Evolutionary conservation across 306 rosid species (phyloP).

Genomic region (Cucurbita pepo): DNA sequence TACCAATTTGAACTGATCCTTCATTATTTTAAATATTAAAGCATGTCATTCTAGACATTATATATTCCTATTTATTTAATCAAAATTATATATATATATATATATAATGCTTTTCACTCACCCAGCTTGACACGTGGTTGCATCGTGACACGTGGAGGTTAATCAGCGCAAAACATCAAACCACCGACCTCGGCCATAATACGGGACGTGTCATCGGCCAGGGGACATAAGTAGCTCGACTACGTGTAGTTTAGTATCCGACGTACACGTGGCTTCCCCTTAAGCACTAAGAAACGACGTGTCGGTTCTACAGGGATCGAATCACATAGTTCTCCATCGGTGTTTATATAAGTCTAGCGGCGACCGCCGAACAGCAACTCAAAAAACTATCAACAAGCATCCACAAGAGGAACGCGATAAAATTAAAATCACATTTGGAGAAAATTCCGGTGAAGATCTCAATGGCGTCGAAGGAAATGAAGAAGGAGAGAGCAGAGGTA

Average conservation of each 20-base stretch:
- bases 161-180: neutral
- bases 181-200: neutral
- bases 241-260: neutral
- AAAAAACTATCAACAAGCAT: neutral
- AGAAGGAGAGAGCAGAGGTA: conserved; percentile 53
- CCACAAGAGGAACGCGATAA: neutral
- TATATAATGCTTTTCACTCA: too few relatives aligned
- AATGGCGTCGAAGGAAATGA: conserved; percentile 43
- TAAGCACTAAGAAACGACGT: neutral
- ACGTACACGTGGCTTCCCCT: neutral
- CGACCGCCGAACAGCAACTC: neutral
- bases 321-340: neutral
- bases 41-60: too few relatives aligned
- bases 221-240: neutral
- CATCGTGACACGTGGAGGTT: neutral
- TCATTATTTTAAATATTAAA: too few relatives aligned
- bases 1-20: too few relatives aligned
- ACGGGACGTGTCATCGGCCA: neutral
- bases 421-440: neutral
- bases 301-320: neutral
- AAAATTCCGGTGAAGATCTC: neutral
- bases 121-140: neutral
- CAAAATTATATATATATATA: too few relatives aligned
- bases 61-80: too few relatives aligned
- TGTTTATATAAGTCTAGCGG: neutral